These are phyloP conservation scores for Pythium vanterpoolii DNA, from an alignment of 352 stramenopile genomes.

Conservation along the genomic window DNA sequence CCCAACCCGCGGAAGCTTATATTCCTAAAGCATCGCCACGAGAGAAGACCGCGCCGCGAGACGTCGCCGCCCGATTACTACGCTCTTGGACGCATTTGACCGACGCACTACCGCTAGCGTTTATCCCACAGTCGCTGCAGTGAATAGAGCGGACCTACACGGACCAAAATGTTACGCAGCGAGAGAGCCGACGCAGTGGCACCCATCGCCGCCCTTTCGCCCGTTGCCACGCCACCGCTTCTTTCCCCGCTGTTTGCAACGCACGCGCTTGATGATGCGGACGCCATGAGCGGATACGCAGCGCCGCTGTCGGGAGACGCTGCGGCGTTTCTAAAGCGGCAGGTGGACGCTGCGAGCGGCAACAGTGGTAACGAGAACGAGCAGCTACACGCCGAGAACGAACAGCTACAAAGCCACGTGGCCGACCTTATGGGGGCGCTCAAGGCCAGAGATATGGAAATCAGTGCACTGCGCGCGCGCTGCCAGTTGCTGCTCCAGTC, in stretches of 20 bases:
- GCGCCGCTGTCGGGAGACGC: conserved; percentile 13
- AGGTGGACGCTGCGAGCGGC: background rate
- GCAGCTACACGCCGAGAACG: conserved; percentile 37
- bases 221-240: background rate
- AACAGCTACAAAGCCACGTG: conserved; percentile 46
- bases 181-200: background rate
- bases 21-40: background rate
- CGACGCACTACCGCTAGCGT: too few relatives aligned
- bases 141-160: too few relatives aligned
- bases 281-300: background rate
- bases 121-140: too few relatives aligned
- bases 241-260: conserved; percentile 1
- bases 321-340: conserved; percentile 14
- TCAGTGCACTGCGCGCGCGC: conserved; percentile 55
- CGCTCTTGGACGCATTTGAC: too few relatives aligned
- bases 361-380: background rate
- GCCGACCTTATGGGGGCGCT: conserved; percentile 67
- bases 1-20: conserved; percentile 9
- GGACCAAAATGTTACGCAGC: background rate
- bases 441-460: conserved; percentile 72
- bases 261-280: background rate
- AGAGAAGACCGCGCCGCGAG: background rate
- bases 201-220: background rate
- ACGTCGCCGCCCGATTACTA: too few relatives aligned
- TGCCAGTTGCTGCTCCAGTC: conserved; percentile 55